These are phyloP conservation scores for Solanum arcanum DNA, from an alignment of 257 asterid species.

Conservation along the genomic window DNA sequence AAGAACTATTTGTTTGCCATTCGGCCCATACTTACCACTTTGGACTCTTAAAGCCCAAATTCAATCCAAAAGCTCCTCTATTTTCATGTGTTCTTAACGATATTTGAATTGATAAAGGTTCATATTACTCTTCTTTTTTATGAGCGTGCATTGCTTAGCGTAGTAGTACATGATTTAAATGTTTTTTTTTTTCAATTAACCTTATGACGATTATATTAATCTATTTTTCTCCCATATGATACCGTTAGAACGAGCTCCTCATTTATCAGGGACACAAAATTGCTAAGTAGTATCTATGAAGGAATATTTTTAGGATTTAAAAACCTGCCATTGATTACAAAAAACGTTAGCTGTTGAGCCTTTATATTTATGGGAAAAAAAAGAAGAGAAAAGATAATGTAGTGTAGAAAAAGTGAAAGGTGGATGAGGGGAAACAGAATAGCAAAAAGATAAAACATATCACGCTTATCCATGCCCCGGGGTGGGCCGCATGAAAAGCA, in stretches of 20 bases:
- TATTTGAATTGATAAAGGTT: background rate
- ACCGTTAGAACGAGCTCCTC: background rate
- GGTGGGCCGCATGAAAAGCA: background rate
- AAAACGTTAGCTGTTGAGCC: background rate
- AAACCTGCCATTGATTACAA: background rate
- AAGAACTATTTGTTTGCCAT: background rate
- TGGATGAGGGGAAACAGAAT: background rate
- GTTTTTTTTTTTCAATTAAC: background rate
- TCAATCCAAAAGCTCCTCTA: background rate
- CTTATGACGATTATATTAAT: background rate
- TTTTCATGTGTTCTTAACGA: background rate
- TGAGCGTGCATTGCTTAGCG: background rate
- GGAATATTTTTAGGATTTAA: background rate
- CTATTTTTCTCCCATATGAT: background rate
- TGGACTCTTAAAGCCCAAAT: background rate
- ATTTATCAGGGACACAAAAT: background rate
- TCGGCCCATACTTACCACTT: background rate
- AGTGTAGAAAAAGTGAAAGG: background rate
- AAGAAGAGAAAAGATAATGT: background rate
- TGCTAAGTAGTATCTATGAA: background rate
- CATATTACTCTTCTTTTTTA: background rate
- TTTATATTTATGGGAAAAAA: background rate
- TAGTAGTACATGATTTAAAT: background rate
- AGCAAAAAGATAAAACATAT: background rate
- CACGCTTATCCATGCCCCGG: background rate